These are phyloP conservation scores for Zhuliangozyma blackwelliae DNA, from an alignment of 1,139 yeast genomes.

Conservation along the genomic window DNA sequence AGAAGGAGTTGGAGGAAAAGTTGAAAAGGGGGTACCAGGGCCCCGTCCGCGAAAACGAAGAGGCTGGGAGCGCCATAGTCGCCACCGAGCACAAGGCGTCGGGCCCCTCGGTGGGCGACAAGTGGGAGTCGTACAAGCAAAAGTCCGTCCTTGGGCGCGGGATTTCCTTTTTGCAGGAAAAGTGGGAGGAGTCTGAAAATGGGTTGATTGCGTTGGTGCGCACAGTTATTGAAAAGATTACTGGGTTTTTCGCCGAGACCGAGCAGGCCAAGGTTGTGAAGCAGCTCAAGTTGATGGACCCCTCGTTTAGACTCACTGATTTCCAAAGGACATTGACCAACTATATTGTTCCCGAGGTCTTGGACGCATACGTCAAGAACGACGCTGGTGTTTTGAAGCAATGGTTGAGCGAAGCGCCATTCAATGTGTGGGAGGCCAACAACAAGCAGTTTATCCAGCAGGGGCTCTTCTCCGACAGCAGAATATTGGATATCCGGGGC, in stretches of 20 bases:
- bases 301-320: slow-evolving; percentile 73
- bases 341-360: slow-evolving; percentile 89
- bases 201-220: slow-evolving; percentile 81
- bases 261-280: slow-evolving; percentile 90
- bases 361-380: slow-evolving; percentile 94
- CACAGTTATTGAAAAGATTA: slow-evolving; percentile 73
- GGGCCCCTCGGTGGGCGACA: slow-evolving; percentile 66
- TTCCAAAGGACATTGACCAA: slow-evolving; percentile 85
- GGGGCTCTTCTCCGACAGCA: slow-evolving; percentile 88
- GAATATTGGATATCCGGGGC: slow-evolving; percentile 90
- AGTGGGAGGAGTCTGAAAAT: slow-evolving; percentile 93
- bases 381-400: slow-evolving; percentile 76
- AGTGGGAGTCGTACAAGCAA: slow-evolving; percentile 65
- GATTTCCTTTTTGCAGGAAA: slow-evolving; percentile 57
- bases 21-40: slow-evolving; percentile 58
- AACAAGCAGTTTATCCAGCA: slow-evolving; percentile 91
- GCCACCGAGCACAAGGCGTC: slow-evolving; percentile 77
- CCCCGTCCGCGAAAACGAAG: slow-evolving; percentile 72
- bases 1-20: slow-evolving; percentile 49
- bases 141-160: slow-evolving; percentile 69
- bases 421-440: slow-evolving; percentile 89
- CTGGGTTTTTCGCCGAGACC: slow-evolving; percentile 91
- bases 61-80: slow-evolving; percentile 82
- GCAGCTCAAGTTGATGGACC: slow-evolving; percentile 86
- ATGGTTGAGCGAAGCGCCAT: slow-evolving; percentile 98